These are phyloP conservation scores for Vigna trinervia DNA, from an alignment of 306 rosid species.

Conservation along the genomic window DNA sequence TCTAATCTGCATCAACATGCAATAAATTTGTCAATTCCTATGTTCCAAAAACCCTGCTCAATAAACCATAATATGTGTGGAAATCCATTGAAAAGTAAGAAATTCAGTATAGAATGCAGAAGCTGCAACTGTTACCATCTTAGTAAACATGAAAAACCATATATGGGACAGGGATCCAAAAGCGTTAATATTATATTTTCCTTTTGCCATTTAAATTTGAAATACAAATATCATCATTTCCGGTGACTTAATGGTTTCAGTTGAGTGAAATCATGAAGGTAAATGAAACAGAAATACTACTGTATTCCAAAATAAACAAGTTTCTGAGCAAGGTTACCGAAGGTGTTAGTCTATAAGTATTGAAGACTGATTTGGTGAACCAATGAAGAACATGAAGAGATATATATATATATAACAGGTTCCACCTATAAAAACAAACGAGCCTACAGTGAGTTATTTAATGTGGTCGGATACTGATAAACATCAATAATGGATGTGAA, in stretches of 20 bases:
- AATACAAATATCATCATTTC: not conserved
- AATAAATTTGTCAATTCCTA: not conserved
- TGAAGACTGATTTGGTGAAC: conserved; percentile 23
- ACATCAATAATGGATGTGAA: conserved; percentile 13
- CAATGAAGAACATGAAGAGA: conserved; percentile 3
- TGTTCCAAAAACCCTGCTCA: not conserved
- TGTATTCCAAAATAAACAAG: not conserved
- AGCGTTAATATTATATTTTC: not conserved
- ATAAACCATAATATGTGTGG: not conserved
- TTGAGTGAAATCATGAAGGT: conserved; percentile 3
- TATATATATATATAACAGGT: not conserved
- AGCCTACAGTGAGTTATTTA: not conserved
- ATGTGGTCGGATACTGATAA: not conserved
- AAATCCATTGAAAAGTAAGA: too few species aligned
- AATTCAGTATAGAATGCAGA: too few species aligned
- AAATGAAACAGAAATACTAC: conserved; percentile 17
- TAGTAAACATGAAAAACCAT: too few species aligned
- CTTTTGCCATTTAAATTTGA: not conserved
- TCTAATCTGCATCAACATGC: conserved; percentile 43
- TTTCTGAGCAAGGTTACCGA: conserved; percentile 15
- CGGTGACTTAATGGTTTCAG: not conserved
- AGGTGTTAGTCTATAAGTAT: not conserved
- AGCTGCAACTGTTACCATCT: too few species aligned
- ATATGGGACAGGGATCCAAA: too few species aligned
- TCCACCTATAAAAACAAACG: not conserved